Evolutionary conservation across 371 early-diverging fungal genomes (phyloP), one percentile per base, ranked within the genome.

Genomic region (Phascolomyces articulosus): DNA sequence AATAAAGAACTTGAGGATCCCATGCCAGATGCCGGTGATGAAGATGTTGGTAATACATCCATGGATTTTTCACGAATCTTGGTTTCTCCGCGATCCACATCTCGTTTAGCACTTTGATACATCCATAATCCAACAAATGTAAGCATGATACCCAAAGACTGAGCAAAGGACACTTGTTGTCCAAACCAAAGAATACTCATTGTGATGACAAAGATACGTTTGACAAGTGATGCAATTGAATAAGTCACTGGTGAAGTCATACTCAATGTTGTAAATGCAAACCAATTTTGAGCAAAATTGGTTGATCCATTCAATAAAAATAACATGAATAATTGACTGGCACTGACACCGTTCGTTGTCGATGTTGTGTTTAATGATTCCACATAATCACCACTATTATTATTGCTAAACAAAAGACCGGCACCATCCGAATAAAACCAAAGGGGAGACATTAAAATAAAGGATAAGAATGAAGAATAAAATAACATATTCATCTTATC

Each of bases 181-280:
- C 89, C 89, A 74, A 94, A 94, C 85, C 92, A 96, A 7, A 94
- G 40, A 44, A 96, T 93, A 60, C 88, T 85, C 58, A 92, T 90
- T 34, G 87, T 87, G 71, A 96, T 95, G 38, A 96, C 95, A 64
- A 94, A 86, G 48, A 96, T 93, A 31, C 97, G 87, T 78, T 96
- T 96, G 63, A 94, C 77, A 60, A 96, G 81, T 11, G 91, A 90
- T 8, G 92, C 90, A 63, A 96, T 93, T 11, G 93, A 91, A 73
- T 94, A 96, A 0, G 95, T 93, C 38, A 96, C 93, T 1, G 96
- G 93, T 1, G 91, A 90, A 8, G 93, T 91, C 55, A 90, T 72
- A 4, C 87, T 78, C 40, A 95, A 77, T 13, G 96, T 85, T 28
- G 88, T 88, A 70, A 95, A 92, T 1, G 95, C 92, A 66, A 94